These are phyloP conservation scores for Salvia rosmarinus DNA, from an alignment of 257 asterid genomes.

Conservation along the genomic window DNA sequence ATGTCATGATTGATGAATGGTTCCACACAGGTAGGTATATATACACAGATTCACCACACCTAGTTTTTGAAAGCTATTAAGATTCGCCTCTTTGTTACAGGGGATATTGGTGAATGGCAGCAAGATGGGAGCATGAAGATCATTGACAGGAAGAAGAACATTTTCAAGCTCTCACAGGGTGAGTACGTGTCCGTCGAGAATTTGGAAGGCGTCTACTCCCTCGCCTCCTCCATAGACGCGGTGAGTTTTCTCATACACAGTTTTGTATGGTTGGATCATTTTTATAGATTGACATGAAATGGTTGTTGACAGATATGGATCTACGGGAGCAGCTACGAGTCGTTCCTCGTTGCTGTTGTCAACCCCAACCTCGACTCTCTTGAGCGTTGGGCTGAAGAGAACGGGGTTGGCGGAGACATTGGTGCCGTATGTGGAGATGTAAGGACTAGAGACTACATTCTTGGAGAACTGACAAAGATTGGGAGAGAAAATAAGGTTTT, in stretches of 20 bases:
- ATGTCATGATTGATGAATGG: conserved; percentile 76
- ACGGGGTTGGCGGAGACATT: conserved; percentile 51
- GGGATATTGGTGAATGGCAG: conserved; percentile 91
- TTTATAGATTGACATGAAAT: no score
- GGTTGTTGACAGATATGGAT: conserved; percentile 67
- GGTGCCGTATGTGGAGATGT: conserved; percentile 53
- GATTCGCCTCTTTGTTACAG: conserved; percentile 34
- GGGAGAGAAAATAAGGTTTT: conserved; percentile 78
- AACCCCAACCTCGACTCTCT: conserved; percentile 68
- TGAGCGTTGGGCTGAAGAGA: conserved; percentile 60
- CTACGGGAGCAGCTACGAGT: conserved; percentile 77
- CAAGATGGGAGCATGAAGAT: conserved; percentile 83
- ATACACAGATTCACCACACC: neutral
- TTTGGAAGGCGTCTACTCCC: conserved; percentile 70
- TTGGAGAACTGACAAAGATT: conserved; percentile 55
- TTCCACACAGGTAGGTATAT: conserved; percentile 73
- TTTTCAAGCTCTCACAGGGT: conserved; percentile 90
- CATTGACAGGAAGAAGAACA: conserved; percentile 82
- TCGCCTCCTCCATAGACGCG: conserved; percentile 53
- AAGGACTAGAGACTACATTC: conserved; percentile 50
- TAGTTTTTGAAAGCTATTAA: neutral
- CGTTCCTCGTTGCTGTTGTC: conserved; percentile 78
- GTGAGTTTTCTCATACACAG: conserved; percentile 35
- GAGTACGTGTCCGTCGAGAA: conserved; percentile 82
- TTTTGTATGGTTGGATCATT: no score